A percentile compares a stretch with the other conserved stretches of the same genome.
Conservation (phyloP, 768 basidiomycete species). For the Boletus subcaerulescens region DNA sequence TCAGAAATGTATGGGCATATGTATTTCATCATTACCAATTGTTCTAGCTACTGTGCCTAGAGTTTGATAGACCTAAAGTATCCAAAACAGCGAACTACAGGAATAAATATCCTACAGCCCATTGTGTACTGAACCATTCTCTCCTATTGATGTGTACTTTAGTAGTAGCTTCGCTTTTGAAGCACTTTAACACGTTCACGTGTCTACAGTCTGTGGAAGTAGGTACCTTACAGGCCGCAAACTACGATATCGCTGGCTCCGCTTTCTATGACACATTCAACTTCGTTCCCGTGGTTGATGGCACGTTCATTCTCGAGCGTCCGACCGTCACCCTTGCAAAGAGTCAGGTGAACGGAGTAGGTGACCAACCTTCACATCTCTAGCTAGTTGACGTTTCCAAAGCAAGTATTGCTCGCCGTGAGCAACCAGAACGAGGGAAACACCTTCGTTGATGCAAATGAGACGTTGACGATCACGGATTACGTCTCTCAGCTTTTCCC, state of each 20-base stretch:
- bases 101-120: no score
- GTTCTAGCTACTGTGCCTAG: no score
- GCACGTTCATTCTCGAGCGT: constrained; percentile 41
- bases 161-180: no score
- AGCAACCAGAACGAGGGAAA: constrained; percentile 34
- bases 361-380: background rate
- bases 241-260: constrained; percentile 28
- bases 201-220: constrained; percentile 40
- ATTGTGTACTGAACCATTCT: no score
- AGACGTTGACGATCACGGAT: constrained; percentile 16
- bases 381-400: background rate
- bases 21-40: no score
- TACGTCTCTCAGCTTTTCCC: constrained; percentile 41
- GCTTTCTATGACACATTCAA: constrained; percentile 39
- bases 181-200: constrained; percentile 21
- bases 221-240: constrained; percentile 32
- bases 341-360: constrained; percentile 42
- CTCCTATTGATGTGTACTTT: no score
- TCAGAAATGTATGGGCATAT: no score
- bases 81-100: no score
- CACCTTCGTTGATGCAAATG: constrained; percentile 24
- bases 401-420: constrained; percentile 24
- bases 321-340: constrained; percentile 37
- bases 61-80: no score
- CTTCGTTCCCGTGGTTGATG: constrained; percentile 48